Base-by-base conservation (phyloP, 352 stramenopile species). In the Phytophthora tubulina region DNA sequence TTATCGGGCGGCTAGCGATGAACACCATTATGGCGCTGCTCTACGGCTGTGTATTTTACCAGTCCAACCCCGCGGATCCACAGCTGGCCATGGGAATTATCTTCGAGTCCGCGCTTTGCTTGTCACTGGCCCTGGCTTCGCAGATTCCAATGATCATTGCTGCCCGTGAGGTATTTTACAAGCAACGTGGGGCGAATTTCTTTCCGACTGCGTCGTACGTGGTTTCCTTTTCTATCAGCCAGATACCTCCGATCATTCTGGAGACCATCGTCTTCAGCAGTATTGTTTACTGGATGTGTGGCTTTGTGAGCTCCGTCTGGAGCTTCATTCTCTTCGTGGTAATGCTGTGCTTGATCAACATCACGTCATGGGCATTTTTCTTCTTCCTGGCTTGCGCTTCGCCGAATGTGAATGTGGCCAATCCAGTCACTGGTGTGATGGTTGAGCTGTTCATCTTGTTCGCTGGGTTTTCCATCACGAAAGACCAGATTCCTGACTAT, bases 281-380 rank as follows among this genome's bases (percentile, higher is more conserved):
- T 0, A 66, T 75, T 10, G 52, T 53, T 2, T 75, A 75, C 32
- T 75, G 67, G 67, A 66, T 75, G 60, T 75, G 67, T 38, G 67
- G 67, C 14, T 75, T 71, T 17, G 67, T 75, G n/a, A 57, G 52
- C 32, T 62, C 67, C 3, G 15, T 62, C 1, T 48, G 39, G 15
- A 63, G 52, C 32, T 75, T 67, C 36, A 4, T 75, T 2, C 53
- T 71, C 14, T 75, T 75, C 7, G 38, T 71, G 39, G 45, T 63
- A 21, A 55, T 63, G 1, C 15, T 71, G 31, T 58, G n/a, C 17
- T 30, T 75, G 32, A 61, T 64, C 0, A 75, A 67, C 38, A 44
- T 75, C 32, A 17, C 61, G 8, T 32, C 8, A 3, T n/a, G 31
- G 2, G 61, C 61, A 6, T 71, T 70, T 8, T 61, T 75, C 15